A percentile compares a stretch with the other conserved stretches of the same genome.
Evolutionary conservation across 352 stramenopile species (phyloP).

Genomic region (Globisporangium polare): DNA sequence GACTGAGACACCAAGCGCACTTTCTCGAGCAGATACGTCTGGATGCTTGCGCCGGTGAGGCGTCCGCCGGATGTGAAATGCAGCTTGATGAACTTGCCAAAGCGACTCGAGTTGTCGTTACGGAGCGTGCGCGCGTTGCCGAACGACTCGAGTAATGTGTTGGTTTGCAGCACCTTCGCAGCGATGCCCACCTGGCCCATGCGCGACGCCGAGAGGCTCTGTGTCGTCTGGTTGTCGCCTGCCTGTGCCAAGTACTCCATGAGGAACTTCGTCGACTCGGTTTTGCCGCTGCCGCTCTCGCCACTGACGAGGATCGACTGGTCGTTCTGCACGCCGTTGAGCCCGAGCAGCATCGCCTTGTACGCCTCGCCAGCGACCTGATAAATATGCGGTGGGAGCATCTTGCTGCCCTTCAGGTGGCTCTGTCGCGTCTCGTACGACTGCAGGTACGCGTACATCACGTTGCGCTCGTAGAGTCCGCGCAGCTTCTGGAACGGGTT

Average conservation of each 20-base stretch:
- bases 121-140: slow-evolving; percentile 84
- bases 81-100: slow-evolving; percentile 92
- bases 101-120: slow-evolving; percentile 91
- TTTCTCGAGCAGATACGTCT: slow-evolving; percentile 95
- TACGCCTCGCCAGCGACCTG: slow-evolving; percentile 80
- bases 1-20: slow-evolving; percentile 84
- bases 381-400: slow-evolving; percentile 80
- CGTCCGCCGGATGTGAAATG: slow-evolving; percentile 73
- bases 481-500: slow-evolving; percentile 81
- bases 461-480: slow-evolving; percentile 51
- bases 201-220: slow-evolving; percentile 28
- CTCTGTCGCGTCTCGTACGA: slow-evolving; percentile 47
- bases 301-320: slow-evolving; percentile 86
- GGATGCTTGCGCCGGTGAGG: slow-evolving; percentile 82
- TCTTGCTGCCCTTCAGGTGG: slow-evolving; percentile 21
- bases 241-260: slow-evolving; percentile 85
- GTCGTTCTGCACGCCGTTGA: slow-evolving; percentile 55
- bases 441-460: slow-evolving; percentile 60
- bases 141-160: slow-evolving; percentile 88
- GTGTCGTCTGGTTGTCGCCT: slow-evolving; percentile 70
- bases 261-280: slow-evolving; percentile 88
- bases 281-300: slow-evolving; percentile 86
- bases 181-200: slow-evolving; percentile 45
- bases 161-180: slow-evolving; percentile 89
- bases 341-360: slow-evolving; percentile 66